Evolutionary conservation across 1,284 basidiomycete species (phyloP).

Genomic region (Ustilago lituana): DNA sequence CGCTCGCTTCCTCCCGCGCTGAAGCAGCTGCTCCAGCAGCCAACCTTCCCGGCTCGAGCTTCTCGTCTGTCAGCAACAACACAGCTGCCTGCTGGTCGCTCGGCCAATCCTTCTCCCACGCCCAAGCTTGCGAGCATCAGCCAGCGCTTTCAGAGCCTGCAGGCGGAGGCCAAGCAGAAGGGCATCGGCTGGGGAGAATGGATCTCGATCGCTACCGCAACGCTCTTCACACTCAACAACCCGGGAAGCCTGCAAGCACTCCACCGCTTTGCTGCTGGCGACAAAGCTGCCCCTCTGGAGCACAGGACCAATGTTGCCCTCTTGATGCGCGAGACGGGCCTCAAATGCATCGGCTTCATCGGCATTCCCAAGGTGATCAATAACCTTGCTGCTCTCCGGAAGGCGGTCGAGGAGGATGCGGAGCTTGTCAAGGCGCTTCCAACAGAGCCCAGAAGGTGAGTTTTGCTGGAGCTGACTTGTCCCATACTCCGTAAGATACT

Average conservation of each 20-base stretch:
- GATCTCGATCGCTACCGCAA: conserved; percentile 86
- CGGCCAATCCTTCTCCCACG: conserved; percentile 74
- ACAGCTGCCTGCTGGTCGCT: conserved; percentile 47
- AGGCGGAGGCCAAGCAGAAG: conserved; percentile 74
- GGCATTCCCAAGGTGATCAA: conserved; percentile 79
- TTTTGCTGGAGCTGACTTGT: not conserved
- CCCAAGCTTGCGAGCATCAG: conserved; percentile 75
- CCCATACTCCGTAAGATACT: too few relatives aligned
- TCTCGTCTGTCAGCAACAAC: conserved; percentile 67
- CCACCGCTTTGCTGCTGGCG: conserved; percentile 76
- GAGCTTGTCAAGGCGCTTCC: conserved; percentile 57
- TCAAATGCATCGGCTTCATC: conserved; percentile 92
- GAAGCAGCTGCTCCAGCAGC: conserved; percentile 78
- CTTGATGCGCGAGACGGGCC: conserved; percentile 89
- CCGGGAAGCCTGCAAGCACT: conserved; percentile 81
- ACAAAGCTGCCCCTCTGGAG: conserved; percentile 70
- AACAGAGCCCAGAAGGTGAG: conserved; percentile 55
- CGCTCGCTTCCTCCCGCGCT: conserved; percentile 69
- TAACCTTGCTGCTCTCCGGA: conserved; percentile 64
- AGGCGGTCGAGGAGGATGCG: conserved; percentile 57
- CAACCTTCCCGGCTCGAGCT: conserved; percentile 74
- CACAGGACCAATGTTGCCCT: conserved; percentile 74
- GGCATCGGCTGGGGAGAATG: conserved; percentile 78
- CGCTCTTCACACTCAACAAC: conserved; percentile 82
- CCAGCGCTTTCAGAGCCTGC: conserved; percentile 71